phyloP scores from a whole-genome alignment of 1,139 yeast species.

The Yamadazyma jaroonii region DNA sequence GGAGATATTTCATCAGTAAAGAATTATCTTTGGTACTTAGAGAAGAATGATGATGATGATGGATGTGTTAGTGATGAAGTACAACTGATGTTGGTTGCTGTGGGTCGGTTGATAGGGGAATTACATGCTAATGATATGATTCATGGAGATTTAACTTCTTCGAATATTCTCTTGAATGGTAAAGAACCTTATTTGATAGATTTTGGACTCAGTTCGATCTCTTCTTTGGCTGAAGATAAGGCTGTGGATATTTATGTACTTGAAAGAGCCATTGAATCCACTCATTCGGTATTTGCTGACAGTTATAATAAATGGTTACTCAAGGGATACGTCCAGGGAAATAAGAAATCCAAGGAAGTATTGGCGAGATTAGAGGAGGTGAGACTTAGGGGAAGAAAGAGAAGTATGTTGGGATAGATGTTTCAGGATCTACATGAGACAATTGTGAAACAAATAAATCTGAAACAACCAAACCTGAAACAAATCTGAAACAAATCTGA shows the following conservation, averaged over 20 bases:
- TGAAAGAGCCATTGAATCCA: conserved; percentile 86
- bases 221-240: conserved; percentile 80
- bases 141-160: conserved; percentile 94
- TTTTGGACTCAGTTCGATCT: conserved; percentile 83
- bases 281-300: conserved; percentile 76
- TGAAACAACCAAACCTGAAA: too few relatives aligned
- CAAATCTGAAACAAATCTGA: too few relatives aligned
- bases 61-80: conserved; percentile 37
- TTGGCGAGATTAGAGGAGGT: conserved; percentile 74
- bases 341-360: conserved; percentile 53
- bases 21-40: conserved; percentile 68
- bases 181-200: conserved; percentile 71
- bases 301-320: conserved; percentile 68
- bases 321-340: conserved; percentile 57
- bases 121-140: conserved; percentile 77
- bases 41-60: conserved; percentile 24
- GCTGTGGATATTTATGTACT: conserved; percentile 95
- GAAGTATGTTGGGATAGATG: conserved; percentile 80
- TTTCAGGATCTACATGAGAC: too few relatives aligned
- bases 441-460: too few relatives aligned
- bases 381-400: conserved; percentile 86
- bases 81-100: conserved; percentile 39
- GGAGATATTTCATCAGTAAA: conserved; percentile 59
- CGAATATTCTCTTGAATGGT: conserved; percentile 57
- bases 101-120: conserved; percentile 69